Conservation (phyloP, 2,329 filamentous ascomycete species). For the Epichloe amarillans region DNA sequence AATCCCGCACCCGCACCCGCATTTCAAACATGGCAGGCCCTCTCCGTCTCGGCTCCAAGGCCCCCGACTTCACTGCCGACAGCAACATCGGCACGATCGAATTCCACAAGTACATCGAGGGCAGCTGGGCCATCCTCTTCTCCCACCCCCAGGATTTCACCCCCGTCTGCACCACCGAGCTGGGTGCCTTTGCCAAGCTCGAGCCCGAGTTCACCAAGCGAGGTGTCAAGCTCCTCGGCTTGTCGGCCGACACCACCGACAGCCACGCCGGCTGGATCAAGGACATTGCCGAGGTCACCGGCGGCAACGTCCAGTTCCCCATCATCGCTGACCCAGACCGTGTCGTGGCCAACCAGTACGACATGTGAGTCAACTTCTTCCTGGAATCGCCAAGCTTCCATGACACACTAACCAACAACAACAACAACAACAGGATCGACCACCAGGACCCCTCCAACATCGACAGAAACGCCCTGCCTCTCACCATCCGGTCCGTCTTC, state of each 20-base stretch:
- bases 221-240: conserved; percentile 79
- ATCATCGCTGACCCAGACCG: conserved; percentile 72
- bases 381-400: neutral
- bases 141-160: conserved; percentile 86
- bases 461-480: conserved; percentile 70
- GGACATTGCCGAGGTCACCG: conserved; percentile 71
- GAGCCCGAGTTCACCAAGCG: conserved; percentile 79
- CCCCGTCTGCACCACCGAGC: conserved; percentile 89
- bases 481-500: conserved; percentile 92
- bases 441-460: conserved; percentile 72
- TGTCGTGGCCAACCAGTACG: conserved; percentile 62
- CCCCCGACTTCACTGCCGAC: conserved; percentile 74
- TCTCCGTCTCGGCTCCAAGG: conserved; percentile 51
- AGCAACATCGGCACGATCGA: conserved; percentile 67
- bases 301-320: conserved; percentile 58
- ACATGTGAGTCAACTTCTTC: conserved; percentile 49
- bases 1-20: too few species aligned
- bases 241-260: conserved; percentile 74
- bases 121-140: conserved; percentile 73
- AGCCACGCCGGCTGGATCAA: conserved; percentile 83
- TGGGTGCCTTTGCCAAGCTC: conserved; percentile 83
- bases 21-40: conserved; percentile 19
- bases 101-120: conserved; percentile 70
- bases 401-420: too few species aligned
- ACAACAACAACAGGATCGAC: conserved; percentile 52